phyloP scores from a whole-genome alignment of 139 green algal species.

The Gonium pectorale region DNA sequence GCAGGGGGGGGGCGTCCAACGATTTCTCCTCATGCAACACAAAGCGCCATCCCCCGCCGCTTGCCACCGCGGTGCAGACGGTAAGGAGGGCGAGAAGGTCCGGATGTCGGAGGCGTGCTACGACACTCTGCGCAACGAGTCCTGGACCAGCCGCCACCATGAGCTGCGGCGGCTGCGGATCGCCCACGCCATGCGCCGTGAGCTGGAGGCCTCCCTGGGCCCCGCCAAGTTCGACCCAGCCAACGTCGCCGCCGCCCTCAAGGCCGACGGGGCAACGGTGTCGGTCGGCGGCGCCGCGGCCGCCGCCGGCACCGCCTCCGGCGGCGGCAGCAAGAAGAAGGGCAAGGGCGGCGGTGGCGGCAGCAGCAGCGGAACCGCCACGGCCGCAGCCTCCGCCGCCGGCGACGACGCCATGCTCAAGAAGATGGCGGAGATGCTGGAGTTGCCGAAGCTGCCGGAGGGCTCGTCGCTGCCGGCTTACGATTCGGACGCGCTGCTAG shows the following conservation, averaged over 20 bases:
- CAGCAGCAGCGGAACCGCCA: neutral
- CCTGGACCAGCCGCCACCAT: neutral
- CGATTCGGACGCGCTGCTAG: neutral
- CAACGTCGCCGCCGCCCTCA: neutral
- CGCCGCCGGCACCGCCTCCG: neutral
- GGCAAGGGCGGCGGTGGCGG: slow-evolving; percentile 7
- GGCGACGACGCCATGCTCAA: too few relatives aligned
- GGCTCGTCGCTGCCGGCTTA: too few relatives aligned
- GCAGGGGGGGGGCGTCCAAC: too few relatives aligned
- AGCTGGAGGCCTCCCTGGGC: too few relatives aligned
- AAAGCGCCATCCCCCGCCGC: too few relatives aligned
- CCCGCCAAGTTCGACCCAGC: neutral
- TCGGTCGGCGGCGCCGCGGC: neutral
- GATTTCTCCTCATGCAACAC: too few relatives aligned
- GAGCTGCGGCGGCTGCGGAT: neutral
- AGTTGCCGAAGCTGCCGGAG: too few relatives aligned
- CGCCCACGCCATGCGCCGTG: neutral
- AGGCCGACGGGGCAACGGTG: neutral
- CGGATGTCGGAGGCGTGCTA: neutral
- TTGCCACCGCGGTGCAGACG: neutral
- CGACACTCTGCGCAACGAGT: neutral
- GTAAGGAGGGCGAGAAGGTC: neutral
- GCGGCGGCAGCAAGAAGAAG: slow-evolving; percentile 30
- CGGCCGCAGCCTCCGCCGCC: neutral
- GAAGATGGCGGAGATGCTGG: too few relatives aligned